Conservation (phyloP, 1,284 basidiomycete genomes). For the Abortiporus biennis region DNA sequence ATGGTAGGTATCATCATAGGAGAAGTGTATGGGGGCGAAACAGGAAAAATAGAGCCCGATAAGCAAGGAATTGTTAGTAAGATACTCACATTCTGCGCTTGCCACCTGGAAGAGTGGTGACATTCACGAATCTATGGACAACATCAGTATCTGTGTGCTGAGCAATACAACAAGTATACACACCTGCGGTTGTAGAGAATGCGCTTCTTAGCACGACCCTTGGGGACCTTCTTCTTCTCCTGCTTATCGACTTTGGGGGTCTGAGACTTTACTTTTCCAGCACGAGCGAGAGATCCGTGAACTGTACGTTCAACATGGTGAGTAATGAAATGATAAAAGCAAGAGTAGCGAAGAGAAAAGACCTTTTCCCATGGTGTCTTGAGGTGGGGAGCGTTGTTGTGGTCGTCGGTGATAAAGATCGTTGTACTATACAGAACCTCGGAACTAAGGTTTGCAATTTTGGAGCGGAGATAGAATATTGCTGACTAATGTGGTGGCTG, state of each 20-base stretch:
- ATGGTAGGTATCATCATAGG: conserved; percentile 61
- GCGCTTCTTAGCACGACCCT: conserved; percentile 96
- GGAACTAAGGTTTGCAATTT: conserved; percentile 7
- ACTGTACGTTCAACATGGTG: conserved; percentile 40
- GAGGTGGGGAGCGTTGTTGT: conserved; percentile 27
- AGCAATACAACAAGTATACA: conserved; percentile 19
- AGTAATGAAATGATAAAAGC: conserved; percentile 7
- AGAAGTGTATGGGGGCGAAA: conserved; percentile 8
- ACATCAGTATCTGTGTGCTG: neutral
- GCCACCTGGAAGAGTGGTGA: conserved; percentile 84
- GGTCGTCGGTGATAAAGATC: conserved; percentile 14
- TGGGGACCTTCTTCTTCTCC: conserved; percentile 97
- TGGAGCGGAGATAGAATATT: neutral
- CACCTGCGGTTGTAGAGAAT: conserved; percentile 92
- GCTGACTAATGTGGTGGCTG: too few species aligned
- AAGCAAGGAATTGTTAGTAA: conserved; percentile 7
- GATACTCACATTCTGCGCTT: conserved; percentile 92
- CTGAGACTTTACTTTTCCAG: conserved; percentile 99
- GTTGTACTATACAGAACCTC: conserved; percentile 17
- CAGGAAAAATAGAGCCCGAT: conserved; percentile 10
- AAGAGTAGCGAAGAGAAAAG: conserved; percentile 10
- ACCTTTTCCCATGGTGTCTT: conserved; percentile 67
- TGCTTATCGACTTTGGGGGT: conserved; percentile 96
- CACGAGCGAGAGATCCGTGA: conserved; percentile 99
- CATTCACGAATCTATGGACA: conserved; percentile 82